These are phyloP conservation scores for Podosphaera aphanis DNA, from an alignment of 2,329 filamentous ascomycete species.

Conservation along the genomic window DNA sequence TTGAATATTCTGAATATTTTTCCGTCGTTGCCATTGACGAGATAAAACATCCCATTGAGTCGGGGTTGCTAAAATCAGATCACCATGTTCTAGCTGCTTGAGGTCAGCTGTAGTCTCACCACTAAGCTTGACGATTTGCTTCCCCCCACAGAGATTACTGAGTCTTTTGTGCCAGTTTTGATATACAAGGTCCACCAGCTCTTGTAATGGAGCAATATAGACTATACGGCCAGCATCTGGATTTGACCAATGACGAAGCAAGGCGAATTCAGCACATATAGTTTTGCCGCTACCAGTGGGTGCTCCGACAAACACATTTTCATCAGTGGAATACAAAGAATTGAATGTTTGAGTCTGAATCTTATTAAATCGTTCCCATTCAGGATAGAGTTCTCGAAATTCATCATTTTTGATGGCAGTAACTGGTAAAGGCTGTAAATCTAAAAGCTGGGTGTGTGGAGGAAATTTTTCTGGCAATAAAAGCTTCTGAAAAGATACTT, in stretches of 20 bases:
- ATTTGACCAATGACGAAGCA: slow-evolving; percentile 70
- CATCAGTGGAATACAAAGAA: slow-evolving; percentile 68
- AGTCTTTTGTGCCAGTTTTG: slow-evolving; percentile 73
- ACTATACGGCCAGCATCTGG: slow-evolving; percentile 54
- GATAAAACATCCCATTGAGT: slow-evolving; percentile 91
- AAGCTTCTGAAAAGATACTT: slow-evolving; percentile 85
- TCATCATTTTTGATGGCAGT: slow-evolving; percentile 71
- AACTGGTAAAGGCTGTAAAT: slow-evolving; percentile 76
- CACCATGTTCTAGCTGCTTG: slow-evolving; percentile 65
- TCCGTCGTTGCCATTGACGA: slow-evolving; percentile 85
- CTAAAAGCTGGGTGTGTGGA: slow-evolving; percentile 73
- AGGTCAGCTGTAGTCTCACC: slow-evolving; percentile 82
- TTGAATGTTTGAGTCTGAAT: slow-evolving; percentile 96
- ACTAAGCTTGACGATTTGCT: slow-evolving; percentile 76
- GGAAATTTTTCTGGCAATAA: slow-evolving; percentile 90
- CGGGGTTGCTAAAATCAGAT: slow-evolving; percentile 80
- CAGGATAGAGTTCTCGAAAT: slow-evolving; percentile 57
- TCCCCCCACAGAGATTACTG: slow-evolving; percentile 49
- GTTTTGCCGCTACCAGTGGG: slow-evolving; percentile 92
- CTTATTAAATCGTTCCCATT: slow-evolving; percentile 82
- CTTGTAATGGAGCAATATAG: slow-evolving; percentile 86
- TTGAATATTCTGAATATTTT: slow-evolving; percentile 77
- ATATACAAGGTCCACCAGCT: slow-evolving; percentile 60
- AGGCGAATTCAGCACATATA: slow-evolving; percentile 80
- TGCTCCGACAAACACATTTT: slow-evolving; percentile 85